These are phyloP conservation scores for Colletotrichum sojae DNA, from an alignment of 2,329 filamentous ascomycete species.

Conservation along the genomic window DNA sequence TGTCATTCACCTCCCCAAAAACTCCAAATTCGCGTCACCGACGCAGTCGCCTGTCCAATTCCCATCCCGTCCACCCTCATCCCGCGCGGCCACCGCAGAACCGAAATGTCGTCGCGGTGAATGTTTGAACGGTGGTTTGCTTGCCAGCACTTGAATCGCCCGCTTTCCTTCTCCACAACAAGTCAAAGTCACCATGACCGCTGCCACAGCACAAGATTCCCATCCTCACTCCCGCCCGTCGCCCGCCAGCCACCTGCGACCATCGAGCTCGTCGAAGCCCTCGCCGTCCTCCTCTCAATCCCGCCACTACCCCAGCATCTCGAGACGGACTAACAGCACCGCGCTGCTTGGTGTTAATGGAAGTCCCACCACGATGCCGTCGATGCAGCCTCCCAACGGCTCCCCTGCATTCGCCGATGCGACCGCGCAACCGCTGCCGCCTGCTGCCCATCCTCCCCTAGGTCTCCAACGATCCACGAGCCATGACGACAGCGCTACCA, in stretches of 20 bases:
- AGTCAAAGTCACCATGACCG: constrained; percentile 35
- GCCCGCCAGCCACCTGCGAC: constrained; percentile 34
- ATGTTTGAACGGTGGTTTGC: constrained; percentile 24
- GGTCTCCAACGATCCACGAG: constrained; percentile 40
- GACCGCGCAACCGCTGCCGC: constrained; percentile 28
- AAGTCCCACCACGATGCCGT: constrained; percentile 32
- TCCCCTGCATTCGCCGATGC: constrained; percentile 35
- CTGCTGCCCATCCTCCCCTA: constrained; percentile 18
- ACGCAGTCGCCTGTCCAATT: constrained; percentile 31
- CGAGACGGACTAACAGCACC: constrained; percentile 38
- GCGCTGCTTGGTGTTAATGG: constrained; percentile 41
- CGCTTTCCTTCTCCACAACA: neutral
- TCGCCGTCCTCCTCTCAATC: constrained; percentile 33
- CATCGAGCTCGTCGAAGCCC: constrained; percentile 35
- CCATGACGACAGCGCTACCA: constrained; percentile 45
- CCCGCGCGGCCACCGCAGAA: constrained; percentile 21
- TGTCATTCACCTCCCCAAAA: constrained; percentile 39
- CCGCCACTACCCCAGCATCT: constrained; percentile 37
- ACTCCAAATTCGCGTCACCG: constrained; percentile 40
- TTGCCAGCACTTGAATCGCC: constrained; percentile 20
- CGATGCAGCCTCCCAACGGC: constrained; percentile 32
- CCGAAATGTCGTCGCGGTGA: constrained; percentile 38
- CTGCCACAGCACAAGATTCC: constrained; percentile 33
- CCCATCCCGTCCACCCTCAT: constrained; percentile 21
- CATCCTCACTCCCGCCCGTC: constrained; percentile 26